A percentile compares a stretch with the other conserved stretches of the same genome.
Conservation (phyloP, 2,329 filamentous ascomycete species). For the Triangularia verruculosa region DNA sequence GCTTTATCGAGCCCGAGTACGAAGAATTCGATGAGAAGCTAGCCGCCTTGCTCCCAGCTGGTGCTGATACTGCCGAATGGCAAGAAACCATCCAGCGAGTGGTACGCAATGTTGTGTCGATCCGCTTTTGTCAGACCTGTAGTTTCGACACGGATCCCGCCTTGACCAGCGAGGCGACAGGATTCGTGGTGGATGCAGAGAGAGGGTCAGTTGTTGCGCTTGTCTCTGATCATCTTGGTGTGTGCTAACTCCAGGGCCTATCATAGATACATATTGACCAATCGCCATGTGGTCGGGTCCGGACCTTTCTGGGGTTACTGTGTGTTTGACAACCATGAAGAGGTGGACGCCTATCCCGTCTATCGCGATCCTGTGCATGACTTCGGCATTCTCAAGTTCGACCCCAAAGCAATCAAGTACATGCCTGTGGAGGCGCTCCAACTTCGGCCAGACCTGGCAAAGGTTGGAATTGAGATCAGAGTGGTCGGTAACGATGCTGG, state of each 20-base stretch:
- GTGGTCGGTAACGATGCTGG: slow-evolving; percentile 98
- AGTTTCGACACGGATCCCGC: slow-evolving; percentile 97
- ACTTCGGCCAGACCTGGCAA: slow-evolving; percentile 80
- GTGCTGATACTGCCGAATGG: slow-evolving; percentile 55
- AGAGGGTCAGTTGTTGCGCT: slow-evolving; percentile 59
- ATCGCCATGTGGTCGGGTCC: slow-evolving; percentile 88
- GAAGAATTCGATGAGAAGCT: slow-evolving; percentile 37
- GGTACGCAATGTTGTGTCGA: slow-evolving; percentile 94
- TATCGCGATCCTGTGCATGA: slow-evolving; percentile 98
- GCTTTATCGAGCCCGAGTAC: slow-evolving; percentile 40
- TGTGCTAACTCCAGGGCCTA: not conserved
- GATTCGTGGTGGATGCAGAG: slow-evolving; percentile 95
- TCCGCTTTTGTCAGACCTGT: slow-evolving; percentile 96
- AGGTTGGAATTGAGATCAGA: slow-evolving; percentile 89
- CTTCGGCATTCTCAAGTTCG: slow-evolving; percentile 94
- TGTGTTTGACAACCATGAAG: slow-evolving; percentile 97
- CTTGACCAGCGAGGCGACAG: slow-evolving; percentile 90
- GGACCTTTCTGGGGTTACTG: slow-evolving; percentile 98
- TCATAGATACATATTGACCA: slow-evolving; percentile 74
- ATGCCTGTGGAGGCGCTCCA: slow-evolving; percentile 82
- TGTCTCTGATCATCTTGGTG: not conserved
- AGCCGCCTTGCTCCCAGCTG: slow-evolving; percentile 26
- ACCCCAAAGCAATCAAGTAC: slow-evolving; percentile 94
- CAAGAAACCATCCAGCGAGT: slow-evolving; percentile 93
- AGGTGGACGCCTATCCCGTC: slow-evolving; percentile 92